Percentiles rank a stretch among this genome's conserved stretches.
phyloP scores from a whole-genome alignment of 1,284 basidiomycete species.

The Apiotrichum akiyoshidainum region DNA sequence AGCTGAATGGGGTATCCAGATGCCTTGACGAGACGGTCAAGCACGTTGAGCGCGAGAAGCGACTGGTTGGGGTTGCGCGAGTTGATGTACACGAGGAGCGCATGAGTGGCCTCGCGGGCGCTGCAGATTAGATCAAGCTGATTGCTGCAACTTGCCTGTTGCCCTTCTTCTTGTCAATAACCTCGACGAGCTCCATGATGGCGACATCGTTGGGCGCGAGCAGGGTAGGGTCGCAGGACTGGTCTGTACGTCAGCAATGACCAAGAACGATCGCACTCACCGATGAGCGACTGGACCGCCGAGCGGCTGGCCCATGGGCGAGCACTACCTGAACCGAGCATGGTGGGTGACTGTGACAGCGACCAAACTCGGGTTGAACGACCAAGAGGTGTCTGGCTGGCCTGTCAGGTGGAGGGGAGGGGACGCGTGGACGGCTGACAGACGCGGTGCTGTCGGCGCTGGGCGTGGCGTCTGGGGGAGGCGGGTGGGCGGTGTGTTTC shows the following conservation, averaged over 20 bases:
- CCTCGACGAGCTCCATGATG: slow-evolving; percentile 89
- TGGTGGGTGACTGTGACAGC: slow-evolving; percentile 14
- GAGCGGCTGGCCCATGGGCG: slow-evolving; percentile 42
- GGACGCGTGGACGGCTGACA: background rate
- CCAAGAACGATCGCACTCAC: slow-evolving; percentile 27
- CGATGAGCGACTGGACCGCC: slow-evolving; percentile 47
- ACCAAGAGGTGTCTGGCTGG: too few species aligned
- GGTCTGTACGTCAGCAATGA: slow-evolving; percentile 48
- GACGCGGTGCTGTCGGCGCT: too few species aligned
- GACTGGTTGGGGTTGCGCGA: slow-evolving; percentile 47
- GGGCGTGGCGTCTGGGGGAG: too few species aligned
- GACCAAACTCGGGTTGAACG: background rate
- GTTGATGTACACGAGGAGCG: slow-evolving; percentile 52
- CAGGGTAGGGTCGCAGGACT: slow-evolving; percentile 83
- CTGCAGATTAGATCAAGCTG: slow-evolving; percentile 12
- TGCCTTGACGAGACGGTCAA: slow-evolving; percentile 90
- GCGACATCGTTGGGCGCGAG: slow-evolving; percentile 86
- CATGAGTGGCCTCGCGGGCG: slow-evolving; percentile 52
- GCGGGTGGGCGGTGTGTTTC: too few species aligned
- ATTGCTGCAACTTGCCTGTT: slow-evolving; percentile 69
- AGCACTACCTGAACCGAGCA: slow-evolving; percentile 27
- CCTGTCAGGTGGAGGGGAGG: background rate
- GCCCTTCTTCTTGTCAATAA: slow-evolving; percentile 91
- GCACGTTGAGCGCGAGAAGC: slow-evolving; percentile 54
- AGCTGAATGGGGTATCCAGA: slow-evolving; percentile 97